Percentiles rank a stretch among this genome's conserved stretches.
phyloP scores from a whole-genome alignment of 805 yeast species.

The Yarrowia deformans region DNA sequence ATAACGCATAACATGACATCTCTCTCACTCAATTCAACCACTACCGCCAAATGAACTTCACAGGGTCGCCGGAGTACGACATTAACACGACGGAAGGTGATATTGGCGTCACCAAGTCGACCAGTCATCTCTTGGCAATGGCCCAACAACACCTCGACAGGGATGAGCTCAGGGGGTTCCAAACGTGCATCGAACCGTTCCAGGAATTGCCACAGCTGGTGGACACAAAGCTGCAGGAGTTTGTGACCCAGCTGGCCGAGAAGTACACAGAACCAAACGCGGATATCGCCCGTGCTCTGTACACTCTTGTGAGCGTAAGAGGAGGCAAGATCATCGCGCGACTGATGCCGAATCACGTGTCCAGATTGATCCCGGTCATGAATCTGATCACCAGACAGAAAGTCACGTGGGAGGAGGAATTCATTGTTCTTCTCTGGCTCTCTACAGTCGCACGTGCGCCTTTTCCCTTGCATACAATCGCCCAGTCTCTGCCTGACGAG shows the following conservation, averaged over 20 bases:
- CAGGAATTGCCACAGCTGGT: slow-evolving; percentile 47
- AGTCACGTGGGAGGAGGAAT: slow-evolving; percentile 57
- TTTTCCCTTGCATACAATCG: slow-evolving; percentile 61
- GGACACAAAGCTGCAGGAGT: slow-evolving; percentile 42
- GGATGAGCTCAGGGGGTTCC: slow-evolving; percentile 7
- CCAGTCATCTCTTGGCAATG: slow-evolving; percentile 41
- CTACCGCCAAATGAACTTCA: slow-evolving; percentile 7
- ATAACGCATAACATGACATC: slow-evolving; percentile 3
- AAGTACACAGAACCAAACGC: slow-evolving; percentile 22
- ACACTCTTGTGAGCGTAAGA: slow-evolving; percentile 68
- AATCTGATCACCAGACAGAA: slow-evolving; percentile 28
- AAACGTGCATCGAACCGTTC: slow-evolving; percentile 43
- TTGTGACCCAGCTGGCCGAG: slow-evolving; percentile 37
- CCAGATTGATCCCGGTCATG: slow-evolving; percentile 50
- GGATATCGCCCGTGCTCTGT: slow-evolving; percentile 54
- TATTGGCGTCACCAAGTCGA: slow-evolving; percentile 43
- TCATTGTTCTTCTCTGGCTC: slow-evolving; percentile 71
- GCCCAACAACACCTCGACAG: slow-evolving; percentile 28
- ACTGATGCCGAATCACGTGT: slow-evolving; percentile 67
- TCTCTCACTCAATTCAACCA: neutral
- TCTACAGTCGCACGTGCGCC: slow-evolving; percentile 76
- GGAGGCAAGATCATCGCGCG: slow-evolving; percentile 67
- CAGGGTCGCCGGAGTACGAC: slow-evolving; percentile 40
- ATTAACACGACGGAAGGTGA: slow-evolving; percentile 40
- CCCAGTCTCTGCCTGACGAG: slow-evolving; percentile 47